Evolutionary conservation across 371 early-diverging fungal species (phyloP).

Genomic region (Mortierella sp.): DNA sequence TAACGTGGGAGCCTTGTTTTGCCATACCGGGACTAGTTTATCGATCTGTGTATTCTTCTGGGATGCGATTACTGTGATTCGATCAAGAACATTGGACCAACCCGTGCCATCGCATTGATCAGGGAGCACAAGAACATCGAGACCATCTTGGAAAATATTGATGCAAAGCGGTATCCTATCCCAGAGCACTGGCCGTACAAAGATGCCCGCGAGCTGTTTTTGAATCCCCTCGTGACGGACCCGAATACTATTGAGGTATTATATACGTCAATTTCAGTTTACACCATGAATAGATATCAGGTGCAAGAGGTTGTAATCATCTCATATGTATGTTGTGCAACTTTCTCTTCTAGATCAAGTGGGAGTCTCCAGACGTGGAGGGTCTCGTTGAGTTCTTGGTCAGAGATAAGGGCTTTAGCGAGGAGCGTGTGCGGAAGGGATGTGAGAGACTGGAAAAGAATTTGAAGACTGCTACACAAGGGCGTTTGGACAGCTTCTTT

Average conservation of each 20-base stretch:
- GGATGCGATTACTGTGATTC: slow-evolving; percentile 99
- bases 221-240: slow-evolving; percentile 81
- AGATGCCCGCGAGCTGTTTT: slow-evolving; percentile 94
- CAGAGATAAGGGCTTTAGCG: slow-evolving; percentile 96
- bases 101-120: slow-evolving; percentile 91
- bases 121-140: slow-evolving; percentile 93
- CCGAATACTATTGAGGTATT: slow-evolving; percentile 71
- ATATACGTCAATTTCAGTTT: not conserved
- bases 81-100: slow-evolving; percentile 97
- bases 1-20: too few relatives aligned
- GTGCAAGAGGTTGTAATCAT: too few relatives aligned
- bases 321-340: not conserved
- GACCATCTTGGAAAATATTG: slow-evolving; percentile 80
- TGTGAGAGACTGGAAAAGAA: slow-evolving; percentile 86
- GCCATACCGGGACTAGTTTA: too few relatives aligned
- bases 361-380: slow-evolving; percentile 92
- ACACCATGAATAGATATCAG: not conserved
- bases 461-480: slow-evolving; percentile 84
- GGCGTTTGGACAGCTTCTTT: slow-evolving; percentile 93
- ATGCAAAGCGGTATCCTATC: slow-evolving; percentile 79
- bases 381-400: slow-evolving; percentile 93
- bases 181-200: slow-evolving; percentile 94
- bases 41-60: slow-evolving; percentile 98
- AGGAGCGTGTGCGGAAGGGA: slow-evolving; percentile 92
- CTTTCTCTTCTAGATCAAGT: slow-evolving; percentile 83